These are phyloP conservation scores for Pleurotus pulmonarius DNA, from an alignment of 768 basidiomycete species.

Conservation along the genomic window DNA sequence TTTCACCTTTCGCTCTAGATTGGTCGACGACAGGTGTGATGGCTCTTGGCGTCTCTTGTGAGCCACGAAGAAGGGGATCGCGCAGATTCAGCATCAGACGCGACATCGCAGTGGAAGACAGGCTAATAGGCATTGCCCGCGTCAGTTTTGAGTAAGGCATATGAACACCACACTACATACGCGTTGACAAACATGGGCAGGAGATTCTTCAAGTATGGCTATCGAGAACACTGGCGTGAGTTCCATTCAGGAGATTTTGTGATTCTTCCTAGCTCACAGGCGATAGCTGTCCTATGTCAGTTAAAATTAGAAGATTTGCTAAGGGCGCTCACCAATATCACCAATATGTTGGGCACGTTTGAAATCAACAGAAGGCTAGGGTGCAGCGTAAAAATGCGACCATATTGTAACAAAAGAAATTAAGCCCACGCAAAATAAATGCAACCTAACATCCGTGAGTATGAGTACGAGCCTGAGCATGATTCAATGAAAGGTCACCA, in stretches of 20 bases:
- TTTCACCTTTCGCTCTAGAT: too few relatives aligned
- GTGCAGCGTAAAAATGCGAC: too few relatives aligned
- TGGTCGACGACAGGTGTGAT: too few relatives aligned
- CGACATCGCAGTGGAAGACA: not conserved
- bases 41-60: too few relatives aligned
- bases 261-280: not conserved
- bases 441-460: not conserved
- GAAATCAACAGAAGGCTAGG: not conserved
- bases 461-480: not conserved
- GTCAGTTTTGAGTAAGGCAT: not conserved
- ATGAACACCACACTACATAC: not conserved
- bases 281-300: not conserved
- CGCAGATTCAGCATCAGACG: constrained; percentile 7
- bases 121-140: not conserved
- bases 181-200: not conserved
- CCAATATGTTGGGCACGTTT: not conserved
- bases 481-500: not conserved
- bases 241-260: not conserved
- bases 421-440: not conserved
- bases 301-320: not conserved
- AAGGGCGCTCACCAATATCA: not conserved
- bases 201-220: not conserved
- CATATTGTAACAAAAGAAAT: too few relatives aligned
- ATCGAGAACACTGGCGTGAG: not conserved
- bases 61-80: not conserved